Percentiles rank a stretch among this genome's conserved stretches.
Conservation (phyloP, 83 land plant genomes). For the Diphasiastrum complanatum region DNA sequence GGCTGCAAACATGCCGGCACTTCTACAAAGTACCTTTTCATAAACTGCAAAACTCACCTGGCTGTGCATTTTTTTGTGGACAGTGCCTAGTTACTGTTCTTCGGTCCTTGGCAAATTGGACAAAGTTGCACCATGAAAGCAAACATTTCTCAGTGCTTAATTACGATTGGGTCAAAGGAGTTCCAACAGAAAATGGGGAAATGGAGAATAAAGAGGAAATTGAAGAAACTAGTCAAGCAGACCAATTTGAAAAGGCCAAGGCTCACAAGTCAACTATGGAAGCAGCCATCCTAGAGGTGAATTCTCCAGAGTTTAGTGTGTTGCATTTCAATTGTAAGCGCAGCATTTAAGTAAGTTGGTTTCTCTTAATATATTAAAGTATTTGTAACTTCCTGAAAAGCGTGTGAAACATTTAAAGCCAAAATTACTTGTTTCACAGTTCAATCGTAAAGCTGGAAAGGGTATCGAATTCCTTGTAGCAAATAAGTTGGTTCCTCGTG, state of each 20-base stretch:
- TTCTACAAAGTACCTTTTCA: too few species aligned
- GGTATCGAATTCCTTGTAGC: slow-evolving; percentile 59
- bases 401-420: too few species aligned
- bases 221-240: slow-evolving; percentile 41
- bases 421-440: slow-evolving; percentile 47
- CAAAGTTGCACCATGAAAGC: slow-evolving; percentile 41
- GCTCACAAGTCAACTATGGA: slow-evolving; percentile 83
- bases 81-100: slow-evolving; percentile 89
- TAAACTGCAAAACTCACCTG: too few species aligned
- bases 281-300: slow-evolving; percentile 83
- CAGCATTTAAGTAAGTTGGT: background rate
- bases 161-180: background rate
- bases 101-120: slow-evolving; percentile 80
- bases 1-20: background rate
- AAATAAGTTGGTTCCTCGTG: slow-evolving; percentile 62
- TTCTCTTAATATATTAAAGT: background rate
- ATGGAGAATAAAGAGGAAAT: slow-evolving; percentile 30
- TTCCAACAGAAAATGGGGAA: slow-evolving; percentile 12
- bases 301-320: background rate
- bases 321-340: background rate
- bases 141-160: too few species aligned
- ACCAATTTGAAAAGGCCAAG: slow-evolving; percentile 83
- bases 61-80: background rate
- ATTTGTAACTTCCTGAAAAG: too few species aligned
- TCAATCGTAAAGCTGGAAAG: slow-evolving; percentile 72